These are phyloP conservation scores for Dipteronia dyeriana DNA, from an alignment of 345 rosid genomes.

Conservation along the genomic window DNA sequence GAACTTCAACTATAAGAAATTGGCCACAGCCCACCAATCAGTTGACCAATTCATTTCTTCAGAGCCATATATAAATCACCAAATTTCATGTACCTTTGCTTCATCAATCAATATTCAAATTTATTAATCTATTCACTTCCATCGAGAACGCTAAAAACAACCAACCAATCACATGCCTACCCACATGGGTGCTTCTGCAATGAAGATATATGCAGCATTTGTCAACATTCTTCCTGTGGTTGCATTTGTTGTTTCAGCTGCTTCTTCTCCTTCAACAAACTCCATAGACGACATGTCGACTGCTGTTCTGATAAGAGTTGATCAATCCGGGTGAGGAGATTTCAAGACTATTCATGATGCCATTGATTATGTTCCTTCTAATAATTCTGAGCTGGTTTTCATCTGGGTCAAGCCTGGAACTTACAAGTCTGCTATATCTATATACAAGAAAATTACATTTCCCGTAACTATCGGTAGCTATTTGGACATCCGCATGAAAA, in stretches of 20 bases:
- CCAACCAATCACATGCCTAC: not conserved
- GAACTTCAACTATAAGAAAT: slow-evolving; percentile 42
- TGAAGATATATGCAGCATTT: slow-evolving; percentile 24
- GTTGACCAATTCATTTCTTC: slow-evolving; percentile 21
- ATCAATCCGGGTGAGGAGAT: slow-evolving; percentile 72
- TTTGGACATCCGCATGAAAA: too few relatives aligned
- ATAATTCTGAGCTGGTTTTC: slow-evolving; percentile 41
- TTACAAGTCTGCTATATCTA: slow-evolving; percentile 44
- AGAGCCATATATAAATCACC: slow-evolving; percentile 21
- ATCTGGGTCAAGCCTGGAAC: slow-evolving; percentile 71
- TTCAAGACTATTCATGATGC: slow-evolving; percentile 68
- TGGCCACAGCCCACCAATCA: slow-evolving; percentile 34
- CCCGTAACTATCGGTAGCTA: too few relatives aligned
- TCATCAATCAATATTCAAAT: not conserved
- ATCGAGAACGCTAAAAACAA: slow-evolving; percentile 21
- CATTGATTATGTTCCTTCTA: slow-evolving; percentile 60
- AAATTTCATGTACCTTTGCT: slow-evolving; percentile 20
- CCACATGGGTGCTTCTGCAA: slow-evolving; percentile 35
- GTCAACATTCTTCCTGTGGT: slow-evolving; percentile 16
- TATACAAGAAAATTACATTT: too few relatives aligned
- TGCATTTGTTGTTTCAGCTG: slow-evolving; percentile 15
- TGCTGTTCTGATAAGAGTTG: slow-evolving; percentile 58
- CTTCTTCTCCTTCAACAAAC: not conserved
- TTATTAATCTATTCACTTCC: slow-evolving; percentile 21
- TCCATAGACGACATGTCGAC: slow-evolving; percentile 35